Base-by-base conservation (phyloP, 2,329 filamentous ascomycete species). In the Laburnicola sp. region DNA sequence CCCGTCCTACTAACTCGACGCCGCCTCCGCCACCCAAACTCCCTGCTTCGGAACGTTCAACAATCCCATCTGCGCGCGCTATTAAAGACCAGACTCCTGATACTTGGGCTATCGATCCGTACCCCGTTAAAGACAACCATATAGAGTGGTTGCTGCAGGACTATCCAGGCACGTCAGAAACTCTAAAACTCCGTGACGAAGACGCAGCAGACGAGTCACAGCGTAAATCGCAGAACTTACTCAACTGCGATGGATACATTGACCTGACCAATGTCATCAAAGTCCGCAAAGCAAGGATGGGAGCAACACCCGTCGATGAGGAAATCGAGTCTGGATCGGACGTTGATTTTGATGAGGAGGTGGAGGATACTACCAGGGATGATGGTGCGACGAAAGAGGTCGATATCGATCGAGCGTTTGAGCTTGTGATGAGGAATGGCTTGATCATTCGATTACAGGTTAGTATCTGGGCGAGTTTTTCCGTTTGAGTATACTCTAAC, bases 241-340 rank as follows among this genome's bases (percentile, higher is more conserved):
- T 79, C 42, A 75, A 81, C 50, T 76, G 82, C n/a, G 83, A 89
- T 54, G 82, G 85, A 6, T 84, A 85, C 65, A 80, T 89, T 63
- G 78, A 88, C 64, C 69, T 88, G 31, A 80, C 79, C 50, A 76
- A 80, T 51, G 78, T 87, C 9, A 68, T 73, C 8, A 78, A 81
- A 57, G 81, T 87, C 10, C 80, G 84, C n/a, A 74, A 78, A 53
- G 78, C 84, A 23, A 71, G 74, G 35, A 73, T 76, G 39, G 80
- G 80, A 11, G 78, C 77, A 21, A 75, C 72, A 11, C 72, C 78
- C n/a, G 78, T 75, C 0, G 82, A 86, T 50, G 75, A 78, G 3
- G 74, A 78, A 25, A 68, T 83, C n/a, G 75, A 78, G 27, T 60
- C 65, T 3, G 82, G 80, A 0, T 76, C 77, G 3, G 79, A 82